These are phyloP conservation scores for Tylopilus intermedius DNA, from an alignment of 768 basidiomycete species.

Conservation along the genomic window DNA sequence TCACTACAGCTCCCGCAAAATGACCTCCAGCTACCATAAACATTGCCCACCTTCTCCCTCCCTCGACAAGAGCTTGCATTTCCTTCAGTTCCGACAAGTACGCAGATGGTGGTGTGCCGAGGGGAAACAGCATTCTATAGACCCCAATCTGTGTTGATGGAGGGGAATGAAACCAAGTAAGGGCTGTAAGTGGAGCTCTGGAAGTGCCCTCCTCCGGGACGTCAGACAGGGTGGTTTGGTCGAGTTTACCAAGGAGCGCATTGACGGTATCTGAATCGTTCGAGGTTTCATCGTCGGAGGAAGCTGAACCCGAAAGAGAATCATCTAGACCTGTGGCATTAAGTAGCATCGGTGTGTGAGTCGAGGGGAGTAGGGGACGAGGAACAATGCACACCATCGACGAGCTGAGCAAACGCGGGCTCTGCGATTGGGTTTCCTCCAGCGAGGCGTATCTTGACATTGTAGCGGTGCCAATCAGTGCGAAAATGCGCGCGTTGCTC, in stretches of 20 bases:
- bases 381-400: conserved; percentile 59
- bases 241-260: conserved; percentile 60
- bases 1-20: conserved; percentile 88
- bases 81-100: conserved; percentile 59
- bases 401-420: conserved; percentile 64
- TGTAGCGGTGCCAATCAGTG: conserved; percentile 98
- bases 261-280: conserved; percentile 65
- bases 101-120: conserved; percentile 31
- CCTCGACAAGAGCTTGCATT: conserved; percentile 53
- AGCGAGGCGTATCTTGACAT: conserved; percentile 76
- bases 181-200: conserved; percentile 55
- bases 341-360: background rate
- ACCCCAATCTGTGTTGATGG: conserved; percentile 87
- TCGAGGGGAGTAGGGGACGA: background rate
- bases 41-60: conserved; percentile 82
- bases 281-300: conserved; percentile 51
- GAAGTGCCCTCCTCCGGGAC: conserved; percentile 37
- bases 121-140: conserved; percentile 73
- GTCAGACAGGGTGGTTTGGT: conserved; percentile 40
- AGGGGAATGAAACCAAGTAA: conserved; percentile 88
- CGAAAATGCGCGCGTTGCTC: conserved; percentile 84
- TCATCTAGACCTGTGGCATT: conserved; percentile 60
- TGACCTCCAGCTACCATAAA: conserved; percentile 98
- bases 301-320: conserved; percentile 90
- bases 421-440: conserved; percentile 64